These are phyloP conservation scores for Phytophthora pistaciae DNA, from an alignment of 352 stramenopile species.

Conservation along the genomic window DNA sequence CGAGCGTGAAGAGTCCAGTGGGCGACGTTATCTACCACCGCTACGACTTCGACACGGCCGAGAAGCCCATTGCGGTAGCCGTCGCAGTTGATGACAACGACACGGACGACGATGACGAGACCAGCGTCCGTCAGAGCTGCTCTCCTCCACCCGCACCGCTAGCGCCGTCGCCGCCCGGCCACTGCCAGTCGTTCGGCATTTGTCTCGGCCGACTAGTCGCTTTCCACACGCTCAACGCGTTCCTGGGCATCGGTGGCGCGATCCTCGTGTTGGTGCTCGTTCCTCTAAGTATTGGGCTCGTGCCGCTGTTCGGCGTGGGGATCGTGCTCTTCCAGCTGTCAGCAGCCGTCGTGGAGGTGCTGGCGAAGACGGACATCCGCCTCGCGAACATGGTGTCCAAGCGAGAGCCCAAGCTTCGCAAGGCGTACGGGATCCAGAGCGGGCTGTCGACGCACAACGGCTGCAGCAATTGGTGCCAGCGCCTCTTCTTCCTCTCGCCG, in stretches of 20 bases:
- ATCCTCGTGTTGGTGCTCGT: conserved; percentile 37
- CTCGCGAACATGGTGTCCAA: conserved; percentile 37
- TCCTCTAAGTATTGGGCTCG: conserved; percentile 34
- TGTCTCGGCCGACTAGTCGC: conserved; percentile 16
- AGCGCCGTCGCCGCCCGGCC: background rate
- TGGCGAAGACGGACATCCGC: conserved; percentile 26
- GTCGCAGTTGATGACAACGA: conserved; percentile 8
- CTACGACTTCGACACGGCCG: conserved; percentile 30
- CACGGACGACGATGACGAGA: conserved; percentile 1
- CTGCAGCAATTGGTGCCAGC: conserved; percentile 13
- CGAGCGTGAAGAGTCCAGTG: conserved; percentile 29
- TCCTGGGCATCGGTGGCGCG: conserved; percentile 30
- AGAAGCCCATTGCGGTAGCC: conserved; percentile 33
- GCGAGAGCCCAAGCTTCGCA: conserved; percentile 16
- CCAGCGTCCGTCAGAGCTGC: background rate
- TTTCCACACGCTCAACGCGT: conserved; percentile 38
- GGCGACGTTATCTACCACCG: conserved; percentile 40
- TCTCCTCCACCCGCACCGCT: background rate
- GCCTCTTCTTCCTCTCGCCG: conserved; percentile 35
- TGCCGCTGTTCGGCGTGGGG: conserved; percentile 34
- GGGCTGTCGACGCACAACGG: conserved; percentile 37
- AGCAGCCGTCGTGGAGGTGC: conserved; percentile 24
- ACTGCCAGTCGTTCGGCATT: conserved; percentile 6
- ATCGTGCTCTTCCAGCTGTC: conserved; percentile 42
- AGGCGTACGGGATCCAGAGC: conserved; percentile 32